A percentile compares a stretch with the other conserved stretches of the same genome.
Evolutionary conservation across 2,329 filamentous ascomycete genomes (phyloP).

Genomic region (Verticillium klebahnii): DNA sequence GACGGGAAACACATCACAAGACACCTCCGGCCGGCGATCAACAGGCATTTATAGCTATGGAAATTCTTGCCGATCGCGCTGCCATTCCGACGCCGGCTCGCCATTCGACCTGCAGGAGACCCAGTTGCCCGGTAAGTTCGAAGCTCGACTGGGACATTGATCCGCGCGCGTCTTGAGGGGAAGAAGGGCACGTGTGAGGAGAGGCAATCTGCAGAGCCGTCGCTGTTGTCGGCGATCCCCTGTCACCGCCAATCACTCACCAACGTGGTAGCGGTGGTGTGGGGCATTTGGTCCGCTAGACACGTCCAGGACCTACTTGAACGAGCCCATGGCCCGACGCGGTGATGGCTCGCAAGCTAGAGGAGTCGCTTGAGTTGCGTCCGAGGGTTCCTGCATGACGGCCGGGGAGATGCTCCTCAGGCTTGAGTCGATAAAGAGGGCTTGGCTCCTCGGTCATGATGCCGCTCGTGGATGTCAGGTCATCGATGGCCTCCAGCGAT

Average conservation of each 20-base stretch:
- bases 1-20: neutral
- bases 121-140: neutral
- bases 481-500: neutral
- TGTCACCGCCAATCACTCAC: neutral
- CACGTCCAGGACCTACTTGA: neutral
- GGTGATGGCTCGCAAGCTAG: neutral
- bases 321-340: neutral
- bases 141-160: neutral
- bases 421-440: neutral
- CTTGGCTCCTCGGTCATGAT: neutral
- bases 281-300: neutral
- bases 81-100: neutral
- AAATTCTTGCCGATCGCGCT: neutral
- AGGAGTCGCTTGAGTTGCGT: neutral
- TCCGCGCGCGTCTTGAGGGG: neutral
- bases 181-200: neutral
- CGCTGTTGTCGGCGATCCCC: neutral
- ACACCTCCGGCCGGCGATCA: neutral
- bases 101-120: neutral
- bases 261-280: neutral
- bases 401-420: neutral
- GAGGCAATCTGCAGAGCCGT: neutral
- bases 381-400: neutral
- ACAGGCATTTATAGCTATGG: neutral
- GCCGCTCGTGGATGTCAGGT: neutral